Evolutionary conservation across 2,329 filamentous ascomycete species (phyloP), one percentile per base, ranked within the genome.

Genomic region (Aureobasidium sp.): DNA sequence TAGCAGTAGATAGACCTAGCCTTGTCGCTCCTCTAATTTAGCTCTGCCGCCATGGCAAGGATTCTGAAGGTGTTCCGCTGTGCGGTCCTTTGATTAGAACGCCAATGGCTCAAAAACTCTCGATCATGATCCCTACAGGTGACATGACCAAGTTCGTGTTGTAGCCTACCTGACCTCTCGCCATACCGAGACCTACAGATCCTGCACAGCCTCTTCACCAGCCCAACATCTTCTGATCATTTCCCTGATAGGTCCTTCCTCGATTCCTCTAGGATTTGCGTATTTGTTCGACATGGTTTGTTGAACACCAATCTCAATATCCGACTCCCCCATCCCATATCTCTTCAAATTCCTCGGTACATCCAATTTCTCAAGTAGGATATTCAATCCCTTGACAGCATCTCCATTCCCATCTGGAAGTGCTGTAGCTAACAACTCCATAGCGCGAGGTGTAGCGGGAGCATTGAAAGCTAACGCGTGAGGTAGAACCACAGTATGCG

Each of bases 381-480:
- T 73, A 69, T 91, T 90, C 63, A 90, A 70, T 0, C 88, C 88
- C 27, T 80, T 77, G 25, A 88, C 83, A 1, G 88, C 86, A 74
- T 90, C 86, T 1, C 87, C 87, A 31, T 89, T 78, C 68, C 85
- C 87, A 2, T 78, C 87, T 0, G 88, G 88, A 13, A 91, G 73
- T 2, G 77, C 84, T 2, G 80, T 80, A 0, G 87, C 87, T 33
- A 91, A 72, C 67, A 80, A 80, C 58, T 77, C 76, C 83, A 90
- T 86, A 0, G 81, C 81, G 3, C 82, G 79, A 0, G 86, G 84
- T 2, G 89, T 82, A 0, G 76, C 78, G 0, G 87, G 86, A 0
- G 86, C 85, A 68, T 90, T 90, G 73, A 90, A 91, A 3, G 88
- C 85, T 3, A 91, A 76, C 0, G 87, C 86, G 71, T 91, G 89